These are phyloP conservation scores for Lathyrus aphaca DNA, from an alignment of 306 rosid species.

Conservation along the genomic window DNA sequence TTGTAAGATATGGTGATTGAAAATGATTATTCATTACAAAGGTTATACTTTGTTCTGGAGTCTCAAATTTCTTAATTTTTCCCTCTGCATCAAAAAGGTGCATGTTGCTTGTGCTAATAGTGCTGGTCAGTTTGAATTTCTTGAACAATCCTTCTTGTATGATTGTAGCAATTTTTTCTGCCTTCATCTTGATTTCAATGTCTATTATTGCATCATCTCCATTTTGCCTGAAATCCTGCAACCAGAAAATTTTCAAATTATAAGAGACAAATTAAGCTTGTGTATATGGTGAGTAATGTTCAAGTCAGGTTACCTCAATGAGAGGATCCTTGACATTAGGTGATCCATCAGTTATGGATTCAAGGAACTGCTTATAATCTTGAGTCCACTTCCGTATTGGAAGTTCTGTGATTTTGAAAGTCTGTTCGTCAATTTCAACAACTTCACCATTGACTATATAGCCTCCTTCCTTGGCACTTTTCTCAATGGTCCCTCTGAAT, in stretches of 20 bases:
- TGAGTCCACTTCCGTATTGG: slow-evolving; percentile 93
- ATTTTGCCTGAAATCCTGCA: slow-evolving; percentile 80
- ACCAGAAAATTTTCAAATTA: slow-evolving; percentile 1
- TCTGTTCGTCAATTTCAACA: slow-evolving; percentile 65
- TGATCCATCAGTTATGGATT: slow-evolving; percentile 62
- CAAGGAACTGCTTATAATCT: slow-evolving; percentile 89
- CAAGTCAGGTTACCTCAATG: slow-evolving; percentile 61
- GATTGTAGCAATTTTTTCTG: slow-evolving; percentile 53
- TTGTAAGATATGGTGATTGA: neutral
- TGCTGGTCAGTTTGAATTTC: slow-evolving; percentile 69
- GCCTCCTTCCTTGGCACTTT: slow-evolving; percentile 62
- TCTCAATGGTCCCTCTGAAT: slow-evolving; percentile 73
- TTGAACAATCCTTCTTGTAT: slow-evolving; percentile 77
- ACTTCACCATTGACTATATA: slow-evolving; percentile 66
- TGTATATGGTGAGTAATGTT: neutral
- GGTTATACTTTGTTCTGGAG: slow-evolving; percentile 75
- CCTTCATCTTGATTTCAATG: slow-evolving; percentile 62
- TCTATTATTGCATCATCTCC: slow-evolving; percentile 78
- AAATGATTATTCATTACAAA: neutral
- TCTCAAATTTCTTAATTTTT: slow-evolving; percentile 75
- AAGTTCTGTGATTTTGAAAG: slow-evolving; percentile 68
- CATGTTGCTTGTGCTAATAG: slow-evolving; percentile 81
- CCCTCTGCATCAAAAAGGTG: slow-evolving; percentile 84
- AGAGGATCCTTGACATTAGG: slow-evolving; percentile 81
- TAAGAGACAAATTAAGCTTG: neutral